These are phyloP conservation scores for Tylopilus cervinicoccineus DNA, from an alignment of 768 basidiomycete genomes.

Conservation along the genomic window DNA sequence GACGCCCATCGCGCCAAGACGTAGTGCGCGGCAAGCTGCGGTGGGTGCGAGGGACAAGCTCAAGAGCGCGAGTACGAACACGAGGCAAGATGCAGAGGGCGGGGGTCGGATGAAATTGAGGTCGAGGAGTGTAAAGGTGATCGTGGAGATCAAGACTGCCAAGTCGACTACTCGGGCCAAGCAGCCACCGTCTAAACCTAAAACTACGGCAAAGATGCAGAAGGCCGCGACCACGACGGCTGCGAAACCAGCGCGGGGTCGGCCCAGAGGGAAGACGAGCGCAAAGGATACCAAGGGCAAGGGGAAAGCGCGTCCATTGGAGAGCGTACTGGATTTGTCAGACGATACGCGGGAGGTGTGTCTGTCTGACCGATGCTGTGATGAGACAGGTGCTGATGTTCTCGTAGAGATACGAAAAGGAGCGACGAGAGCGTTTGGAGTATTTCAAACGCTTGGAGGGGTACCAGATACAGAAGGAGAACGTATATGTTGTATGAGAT, in stretches of 20 bases:
- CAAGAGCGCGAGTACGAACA: background rate
- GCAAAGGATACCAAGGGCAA: conserved; percentile 24
- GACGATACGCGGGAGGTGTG: conserved; percentile 31
- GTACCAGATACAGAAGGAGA: conserved; percentile 53
- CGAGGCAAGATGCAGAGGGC: conserved; percentile 10
- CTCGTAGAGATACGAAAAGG: conserved; percentile 38
- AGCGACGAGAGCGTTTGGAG: conserved; percentile 48
- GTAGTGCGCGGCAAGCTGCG: conserved; percentile 25
- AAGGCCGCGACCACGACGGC: conserved; percentile 1
- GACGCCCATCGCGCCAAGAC: conserved; percentile 20
- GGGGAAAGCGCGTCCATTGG: conserved; percentile 20
- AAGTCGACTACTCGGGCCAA: conserved; percentile 8
- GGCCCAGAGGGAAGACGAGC: conserved; percentile 16
- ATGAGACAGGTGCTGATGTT: background rate
- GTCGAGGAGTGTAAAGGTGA: conserved; percentile 9
- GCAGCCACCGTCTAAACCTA: conserved; percentile 10
- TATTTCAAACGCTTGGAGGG: conserved; percentile 51
- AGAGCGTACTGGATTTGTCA: conserved; percentile 26
- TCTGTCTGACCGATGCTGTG: background rate
- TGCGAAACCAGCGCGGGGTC: conserved; percentile 16
- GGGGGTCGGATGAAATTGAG: conserved; percentile 17
- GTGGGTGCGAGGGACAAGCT: conserved; percentile 13
- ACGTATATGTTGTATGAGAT: conserved; percentile 52
- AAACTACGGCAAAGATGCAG: conserved; percentile 4
- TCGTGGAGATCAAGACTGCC: conserved; percentile 4